Evolutionary conservation across 192 early-diverging fungal species (phyloP).

Genomic region (Linnemannia elongata): DNA sequence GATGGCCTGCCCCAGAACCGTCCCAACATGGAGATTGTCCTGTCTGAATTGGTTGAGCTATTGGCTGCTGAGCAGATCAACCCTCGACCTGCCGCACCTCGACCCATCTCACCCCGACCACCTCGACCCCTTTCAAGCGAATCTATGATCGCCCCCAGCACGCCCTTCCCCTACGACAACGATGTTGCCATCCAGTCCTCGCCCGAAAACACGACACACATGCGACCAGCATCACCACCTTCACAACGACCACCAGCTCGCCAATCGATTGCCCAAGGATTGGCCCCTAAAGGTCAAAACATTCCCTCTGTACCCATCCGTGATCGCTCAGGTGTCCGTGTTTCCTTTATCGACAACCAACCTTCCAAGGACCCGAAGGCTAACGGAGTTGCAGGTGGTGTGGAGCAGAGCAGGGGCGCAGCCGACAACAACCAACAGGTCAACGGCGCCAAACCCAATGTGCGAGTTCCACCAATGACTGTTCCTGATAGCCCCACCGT

Average conservation of each 20-base stretch:
- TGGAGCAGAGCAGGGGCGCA: constrained; percentile 1
- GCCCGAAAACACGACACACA: constrained; percentile 36
- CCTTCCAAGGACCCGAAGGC: constrained; percentile 14
- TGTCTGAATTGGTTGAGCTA: constrained; percentile 51
- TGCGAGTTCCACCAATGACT: constrained; percentile 2
- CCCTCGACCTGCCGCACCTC: constrained; percentile 31
- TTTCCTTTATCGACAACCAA: constrained; percentile 21
- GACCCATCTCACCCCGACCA: constrained; percentile 45
- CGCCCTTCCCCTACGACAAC: constrained; percentile 48
- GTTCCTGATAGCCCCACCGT: constrained; percentile 42
- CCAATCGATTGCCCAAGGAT: constrained; percentile 35
- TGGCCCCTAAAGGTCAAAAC: constrained; percentile 15
- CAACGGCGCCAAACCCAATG: constrained; percentile 5
- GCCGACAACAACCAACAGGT: constrained; percentile 8
- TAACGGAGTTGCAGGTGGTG: neutral
- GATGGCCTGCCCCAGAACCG: constrained; percentile 52
- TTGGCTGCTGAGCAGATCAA: constrained; percentile 50
- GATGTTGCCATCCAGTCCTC: constrained; percentile 39
- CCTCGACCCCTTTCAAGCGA: constrained; percentile 51
- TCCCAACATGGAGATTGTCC: constrained; percentile 57
- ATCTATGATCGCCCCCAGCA: constrained; percentile 46
- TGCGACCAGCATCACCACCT: constrained; percentile 37
- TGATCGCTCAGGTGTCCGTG: constrained; percentile 31
- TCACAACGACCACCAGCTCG: constrained; percentile 11
- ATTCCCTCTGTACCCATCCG: constrained; percentile 35